Base-by-base conservation (phyloP, 352 stramenopile species). In the Pythium brachiatum region DNA sequence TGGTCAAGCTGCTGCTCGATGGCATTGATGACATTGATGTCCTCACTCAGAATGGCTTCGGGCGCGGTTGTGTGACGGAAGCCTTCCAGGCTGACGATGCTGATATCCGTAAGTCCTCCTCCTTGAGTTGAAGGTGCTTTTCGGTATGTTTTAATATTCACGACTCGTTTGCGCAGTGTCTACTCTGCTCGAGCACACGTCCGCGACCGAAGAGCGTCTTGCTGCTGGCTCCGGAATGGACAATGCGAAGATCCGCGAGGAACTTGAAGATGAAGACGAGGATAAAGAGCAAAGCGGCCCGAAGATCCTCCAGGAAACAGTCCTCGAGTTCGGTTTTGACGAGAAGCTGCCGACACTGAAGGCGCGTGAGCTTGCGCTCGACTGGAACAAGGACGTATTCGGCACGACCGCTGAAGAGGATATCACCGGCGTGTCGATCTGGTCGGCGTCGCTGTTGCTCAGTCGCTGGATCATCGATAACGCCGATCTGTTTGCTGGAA, bases 391-490 rank as follows among this genome's bases (percentile, higher is more conserved):
- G 55, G 82, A 90, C 36, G 87, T 86, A 3, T 96, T 96, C 57
- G 79, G 80, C 0, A 83, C 81, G 9, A 90, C 72, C 7, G 87
- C 85, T 1, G 82, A 92, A 27, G 86, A 96, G 59, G 87, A 96
- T 52, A 94, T 92, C 50, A 96, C 87, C 2, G 87, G 87, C 18
- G 83, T 96, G 11, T 92, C 83, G 16, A 92, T 94, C 57, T 96
- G 87, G 87, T 96, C 87, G n/a, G 87, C 87, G 38, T 87, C 87
- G 26, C 70, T 96, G 1, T 82, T 96, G 44, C 57, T 96, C 27
- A 91, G 81, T 75, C 85, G 85, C 21, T 96, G 85, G 85, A 69
- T 96, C 50, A 79, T 96, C 29, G 79, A 89, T 46, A 70, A 92
- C 41, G 71, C 74, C 15, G 60, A 69, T 1, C 39, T 81, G 7